Evolutionary conservation across 2,329 filamentous ascomycete genomes (phyloP).

Genomic region (Hirsutella minnesotensis): DNA sequence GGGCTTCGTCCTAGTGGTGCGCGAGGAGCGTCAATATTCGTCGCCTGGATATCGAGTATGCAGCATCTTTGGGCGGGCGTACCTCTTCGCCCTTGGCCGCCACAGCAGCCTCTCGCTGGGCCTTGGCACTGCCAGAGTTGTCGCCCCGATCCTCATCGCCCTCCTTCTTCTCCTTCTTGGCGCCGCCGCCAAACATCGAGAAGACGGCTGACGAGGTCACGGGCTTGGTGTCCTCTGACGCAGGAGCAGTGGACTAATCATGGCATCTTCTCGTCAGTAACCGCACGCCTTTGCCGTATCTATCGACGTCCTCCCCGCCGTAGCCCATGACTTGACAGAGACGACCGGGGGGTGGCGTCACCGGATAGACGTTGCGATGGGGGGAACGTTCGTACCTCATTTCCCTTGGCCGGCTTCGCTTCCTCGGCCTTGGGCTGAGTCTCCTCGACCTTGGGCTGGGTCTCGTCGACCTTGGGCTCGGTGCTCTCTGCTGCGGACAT

Average conservation of each 20-base stretch:
- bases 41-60: not conserved
- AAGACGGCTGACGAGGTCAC: constrained; percentile 62
- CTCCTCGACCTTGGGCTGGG: constrained; percentile 14
- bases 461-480: constrained; percentile 43
- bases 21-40: constrained; percentile 1
- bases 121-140: constrained; percentile 80
- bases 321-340: not conserved
- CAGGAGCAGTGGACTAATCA: constrained; percentile 4
- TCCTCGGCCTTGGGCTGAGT: constrained; percentile 6
- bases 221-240: constrained; percentile 13
- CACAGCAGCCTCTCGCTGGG: constrained; percentile 52
- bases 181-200: constrained; percentile 97
- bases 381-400: constrained; percentile 12
- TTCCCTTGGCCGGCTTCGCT: constrained; percentile 10
- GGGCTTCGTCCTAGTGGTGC: constrained; percentile 52
- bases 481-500: constrained; percentile 39
- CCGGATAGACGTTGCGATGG: not conserved
- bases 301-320: not conserved
- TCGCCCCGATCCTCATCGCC: constrained; percentile 72
- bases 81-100: constrained; percentile 48
- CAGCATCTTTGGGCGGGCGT: constrained; percentile 6
- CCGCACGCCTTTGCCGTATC: too few species aligned
- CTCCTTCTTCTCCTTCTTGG: constrained; percentile 93
- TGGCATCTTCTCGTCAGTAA: not conserved
- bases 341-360: not conserved